Percentiles rank a stretch among this genome's conserved stretches.
These are phyloP conservation scores for Dryas drummondii DNA, from an alignment of 306 rosid species.

Conservation along the genomic window DNA sequence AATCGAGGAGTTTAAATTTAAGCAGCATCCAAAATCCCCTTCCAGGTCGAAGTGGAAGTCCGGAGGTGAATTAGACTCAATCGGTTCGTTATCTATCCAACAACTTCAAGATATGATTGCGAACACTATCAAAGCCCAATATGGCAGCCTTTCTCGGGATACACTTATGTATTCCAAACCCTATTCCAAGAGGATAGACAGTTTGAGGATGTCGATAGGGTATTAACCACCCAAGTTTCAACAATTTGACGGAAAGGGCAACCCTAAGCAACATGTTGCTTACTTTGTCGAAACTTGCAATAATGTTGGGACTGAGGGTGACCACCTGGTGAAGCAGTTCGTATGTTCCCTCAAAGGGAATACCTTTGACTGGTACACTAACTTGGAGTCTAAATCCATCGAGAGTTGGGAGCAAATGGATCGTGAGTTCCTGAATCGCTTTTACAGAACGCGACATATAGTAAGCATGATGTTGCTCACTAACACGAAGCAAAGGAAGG, in stretches of 20 bases:
- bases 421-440: neutral
- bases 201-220: neutral
- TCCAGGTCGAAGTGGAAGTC: too few relatives aligned
- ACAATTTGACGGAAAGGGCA: neutral
- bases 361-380: neutral
- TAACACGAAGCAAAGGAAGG: neutral
- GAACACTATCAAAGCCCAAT: neutral
- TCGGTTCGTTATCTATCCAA: neutral
- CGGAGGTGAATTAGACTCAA: too few relatives aligned
- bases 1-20: too few relatives aligned
- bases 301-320: neutral
- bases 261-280: neutral
- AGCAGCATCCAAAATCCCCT: too few relatives aligned
- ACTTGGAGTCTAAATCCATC: neutral
- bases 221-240: neutral
- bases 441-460: neutral
- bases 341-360: neutral
- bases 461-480: slow-evolving; percentile 4
- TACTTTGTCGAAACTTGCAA: neutral
- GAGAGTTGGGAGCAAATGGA: neutral
- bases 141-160: neutral
- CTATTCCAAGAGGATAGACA: neutral
- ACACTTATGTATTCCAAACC: neutral
- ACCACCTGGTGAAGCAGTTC: neutral
- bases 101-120: neutral